Base-by-base conservation (phyloP, 306 rosid species). In the Ormosia emarginata region DNA sequence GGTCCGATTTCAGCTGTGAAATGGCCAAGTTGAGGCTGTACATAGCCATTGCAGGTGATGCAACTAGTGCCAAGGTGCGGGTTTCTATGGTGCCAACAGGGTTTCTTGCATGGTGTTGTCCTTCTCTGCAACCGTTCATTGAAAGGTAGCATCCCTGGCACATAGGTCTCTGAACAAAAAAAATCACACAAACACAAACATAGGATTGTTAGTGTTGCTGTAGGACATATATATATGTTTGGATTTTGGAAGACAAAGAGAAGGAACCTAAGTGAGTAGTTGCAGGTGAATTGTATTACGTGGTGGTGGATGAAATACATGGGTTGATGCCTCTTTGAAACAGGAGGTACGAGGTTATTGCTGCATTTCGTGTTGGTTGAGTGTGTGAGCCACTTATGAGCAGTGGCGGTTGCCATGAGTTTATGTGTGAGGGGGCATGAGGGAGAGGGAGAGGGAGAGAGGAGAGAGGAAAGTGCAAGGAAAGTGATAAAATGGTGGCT, bases 121-220 rank as follows among this genome's bases (percentile, higher is more conserved):
- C 77, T 32, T 81, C 88, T 83, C 82, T 85, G 88, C 94, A 89
- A 5, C 99, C 99, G 55, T 95, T 92, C 93, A 95, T 91, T 34
- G 91, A 92, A 78, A 83, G 86, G 9, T 83, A 77, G 84, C 95
- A 88, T 59, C 82, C 71, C 7, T 82, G 76, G 75, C 67, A 82
- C 64, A 81, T 71, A 52, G 85, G 79, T 74, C 77, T 77, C 84
- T 81, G 65, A 40, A 77, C 37, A 34, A n/a, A 69, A 52, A 7
- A 2, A 15, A 24, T 2, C 15, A 53, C 9, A 33, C 10, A 30
- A 63, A 15, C 41, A 78, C 53, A 43, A 55, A 5, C n/a, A 3
- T 4, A 77, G 1, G n/a, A 67, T 4, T 33, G 3, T 14, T 39
- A 36, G n/a, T 40, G 33, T 15, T 37, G 5, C 7, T 6, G 6